Base-by-base conservation (phyloP, 768 basidiomycete species). In the Dioszegia aurantiaca region DNA sequence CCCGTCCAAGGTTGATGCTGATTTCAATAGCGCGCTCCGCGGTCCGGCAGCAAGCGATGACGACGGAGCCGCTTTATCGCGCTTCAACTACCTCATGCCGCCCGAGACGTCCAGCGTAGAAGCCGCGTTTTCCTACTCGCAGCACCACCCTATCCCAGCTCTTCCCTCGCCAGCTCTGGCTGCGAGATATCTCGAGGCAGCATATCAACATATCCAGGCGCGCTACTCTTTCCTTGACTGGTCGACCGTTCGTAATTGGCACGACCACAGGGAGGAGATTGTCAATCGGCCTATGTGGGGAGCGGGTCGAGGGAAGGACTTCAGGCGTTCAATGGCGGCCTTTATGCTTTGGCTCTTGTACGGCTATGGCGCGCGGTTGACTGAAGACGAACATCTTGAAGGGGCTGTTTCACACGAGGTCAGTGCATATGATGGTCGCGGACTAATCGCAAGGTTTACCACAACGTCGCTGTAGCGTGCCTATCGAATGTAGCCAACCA, bases 391-490 rank as follows among this genome's bases (percentile, higher is more conserved):
- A n/a, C 54, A 63, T 49, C 26, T 67, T 44, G 60, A 70, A 56
- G 62, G 67, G 23, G 58, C 57, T 31, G 49, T 62, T 10, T 55
- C 60, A 24, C 56, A 65, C 57, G 55, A 66, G 61, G 67, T 69
- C 44, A 54, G 67, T 30, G 26, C 26, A 10, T n/a, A n/a, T 19
- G 2, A 43, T 39, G 0, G 46, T n/a, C 23, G n/a, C 28, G 40
- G 30, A 1, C 24, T 37, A 17, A 23, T 24, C 30, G 16, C 8
- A 2, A 75, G 57, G 62, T 67, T 24, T 75, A 73, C 55, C 71
- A 70, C 60, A 61, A 64, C 52, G 61, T 66, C 19, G 70, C 73
- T 0, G 65, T 74, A 42, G 66, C 66, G 0, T 65, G 69, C 45
- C 57, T 75, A 39, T 72, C 72, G 5, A 69, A 62, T 1, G 58